Evolutionary conservation across 2,329 filamentous ascomycete species (phyloP).

Genomic region (Paraphaeosphaeria sporulosa): DNA sequence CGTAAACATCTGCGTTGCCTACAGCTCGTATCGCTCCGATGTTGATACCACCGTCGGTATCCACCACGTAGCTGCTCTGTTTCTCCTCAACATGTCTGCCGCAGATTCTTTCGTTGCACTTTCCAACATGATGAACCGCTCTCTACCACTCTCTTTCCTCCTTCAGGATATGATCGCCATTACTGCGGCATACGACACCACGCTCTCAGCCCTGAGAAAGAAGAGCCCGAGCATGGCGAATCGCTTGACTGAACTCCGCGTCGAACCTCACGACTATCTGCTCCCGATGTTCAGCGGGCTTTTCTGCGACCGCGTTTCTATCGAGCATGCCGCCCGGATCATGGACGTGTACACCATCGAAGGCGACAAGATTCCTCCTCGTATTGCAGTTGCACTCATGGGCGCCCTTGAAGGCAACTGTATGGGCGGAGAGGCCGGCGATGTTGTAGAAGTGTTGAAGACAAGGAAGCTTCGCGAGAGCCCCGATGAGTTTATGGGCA

Average conservation of each 20-base stretch:
- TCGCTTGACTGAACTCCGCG: constrained; percentile 61
- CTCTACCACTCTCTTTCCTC: constrained; percentile 78
- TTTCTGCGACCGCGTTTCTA: constrained; percentile 66
- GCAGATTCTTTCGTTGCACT: constrained; percentile 73
- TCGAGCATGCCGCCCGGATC: constrained; percentile 75
- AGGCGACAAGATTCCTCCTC: constrained; percentile 74
- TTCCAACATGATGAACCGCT: constrained; percentile 79
- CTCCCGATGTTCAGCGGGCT: constrained; percentile 68
- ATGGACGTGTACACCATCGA: constrained; percentile 89
- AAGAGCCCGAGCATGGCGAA: constrained; percentile 71
- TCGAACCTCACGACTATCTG: constrained; percentile 61
- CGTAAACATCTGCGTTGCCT: constrained; percentile 77
- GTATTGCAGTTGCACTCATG: constrained; percentile 74
- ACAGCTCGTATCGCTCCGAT: constrained; percentile 82
- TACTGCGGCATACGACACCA: constrained; percentile 71
- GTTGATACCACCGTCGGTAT: constrained; percentile 79
- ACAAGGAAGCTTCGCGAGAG: constrained; percentile 27
- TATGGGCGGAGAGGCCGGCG: constrained; percentile 43
- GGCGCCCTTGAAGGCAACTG: constrained; percentile 57
- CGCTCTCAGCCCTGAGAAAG: constrained; percentile 70
- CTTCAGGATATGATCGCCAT: constrained; percentile 74
- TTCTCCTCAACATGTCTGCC: constrained; percentile 74
- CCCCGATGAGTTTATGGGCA: constrained; percentile 43
- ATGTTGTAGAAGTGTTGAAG: constrained; percentile 27
- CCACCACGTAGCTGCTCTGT: constrained; percentile 75